Evolutionary conservation across 352 stramenopile species (phyloP).

Genomic region (Pythium aquatile): DNA sequence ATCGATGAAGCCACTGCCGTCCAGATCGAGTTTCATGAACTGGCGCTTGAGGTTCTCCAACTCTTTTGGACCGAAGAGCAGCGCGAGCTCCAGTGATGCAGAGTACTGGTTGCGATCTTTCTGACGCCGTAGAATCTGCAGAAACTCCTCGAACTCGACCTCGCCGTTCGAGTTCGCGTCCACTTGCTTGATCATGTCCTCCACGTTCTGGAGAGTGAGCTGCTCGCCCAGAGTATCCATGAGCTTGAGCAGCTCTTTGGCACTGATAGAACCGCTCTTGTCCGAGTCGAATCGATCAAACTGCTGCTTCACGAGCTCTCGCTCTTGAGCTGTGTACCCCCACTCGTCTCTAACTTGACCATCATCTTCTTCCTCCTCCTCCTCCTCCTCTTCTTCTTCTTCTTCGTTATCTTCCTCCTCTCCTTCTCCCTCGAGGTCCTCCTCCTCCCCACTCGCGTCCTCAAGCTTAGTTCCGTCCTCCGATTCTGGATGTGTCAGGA

Average conservation of each 20-base stretch:
- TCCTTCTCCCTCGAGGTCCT: constrained; percentile 5
- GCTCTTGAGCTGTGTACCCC: constrained; percentile 44
- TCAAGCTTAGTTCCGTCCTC: constrained; percentile 13
- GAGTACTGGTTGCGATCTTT: constrained; percentile 63
- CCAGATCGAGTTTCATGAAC: constrained; percentile 66
- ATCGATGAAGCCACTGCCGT: constrained; percentile 68
- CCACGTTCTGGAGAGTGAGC: constrained; percentile 52
- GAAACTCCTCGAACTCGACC: constrained; percentile 71
- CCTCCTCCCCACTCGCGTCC: constrained; percentile 25
- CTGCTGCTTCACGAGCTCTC: constrained; percentile 42
- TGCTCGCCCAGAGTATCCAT: constrained; percentile 58
- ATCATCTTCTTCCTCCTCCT: constrained; percentile 17
- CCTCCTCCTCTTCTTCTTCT: constrained; percentile 16
- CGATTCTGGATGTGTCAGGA: constrained; percentile 12
- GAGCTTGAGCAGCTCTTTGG: constrained; percentile 55
- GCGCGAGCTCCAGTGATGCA: constrained; percentile 54
- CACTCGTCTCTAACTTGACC: constrained; percentile 25
- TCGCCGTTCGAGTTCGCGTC: constrained; percentile 61
- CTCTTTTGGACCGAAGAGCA: constrained; percentile 65
- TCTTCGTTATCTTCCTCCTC: constrained; percentile 13
- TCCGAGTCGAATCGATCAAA: constrained; percentile 67
- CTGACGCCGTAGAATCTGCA: constrained; percentile 56
- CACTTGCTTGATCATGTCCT: constrained; percentile 55
- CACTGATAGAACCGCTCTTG: constrained; percentile 59
- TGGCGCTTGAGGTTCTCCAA: constrained; percentile 65